Evolutionary conservation across 345 rosid genomes (phyloP), one percentile per base, ranked within the genome.

Genomic region (Brassica cretica): DNA sequence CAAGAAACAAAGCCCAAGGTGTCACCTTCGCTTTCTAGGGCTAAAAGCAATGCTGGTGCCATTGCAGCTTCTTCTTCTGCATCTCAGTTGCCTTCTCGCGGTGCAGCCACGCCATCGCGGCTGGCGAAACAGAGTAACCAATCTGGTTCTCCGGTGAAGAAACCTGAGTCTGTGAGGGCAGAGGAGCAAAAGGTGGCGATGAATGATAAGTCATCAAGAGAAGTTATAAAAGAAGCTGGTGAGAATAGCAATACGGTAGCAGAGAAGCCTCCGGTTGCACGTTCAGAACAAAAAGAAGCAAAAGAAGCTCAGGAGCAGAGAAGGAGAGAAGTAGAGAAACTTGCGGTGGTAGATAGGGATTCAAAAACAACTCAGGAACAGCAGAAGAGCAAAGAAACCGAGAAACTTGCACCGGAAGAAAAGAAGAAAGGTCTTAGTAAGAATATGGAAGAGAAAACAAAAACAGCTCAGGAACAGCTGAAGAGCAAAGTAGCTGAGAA

Each of bases 141-240:
- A 33, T 2, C n/a, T 76, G 63, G 58, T 33, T 79, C 86, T 66
- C 80, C 83, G 6, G 46, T 70, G 10, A 86, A 77, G 73, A 81
- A 56, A 75, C 25, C 21, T 2, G 78, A 72, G 35, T 60, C 70
- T 29, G 11, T 65, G 11, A 44, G 21, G 44, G 55, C 32, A 41
- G 86, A 64, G 51, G 77, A 71, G 16, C 44, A 75, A 58, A 73
- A 72, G 64, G 18, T 46, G 16, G 11, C 4, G 7, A 24, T 8
- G 68, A 63, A 72, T 30, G 77, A 60, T 27, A 78, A 46, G 25
- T 15, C 69, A 12, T 16, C 10, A 3, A 64, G 64, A 39, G 82
- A 69, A 3, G 46, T 80, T 66, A 77, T 25, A 72, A 81, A 75
- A 37, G 67, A 75, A 78, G 70, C 27, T 77, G 39, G 80, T 30